Percentiles rank a stretch among this genome's conserved stretches.
phyloP scores from a whole-genome alignment of 805 yeast species.

The Yamadazyma scolyti region DNA sequence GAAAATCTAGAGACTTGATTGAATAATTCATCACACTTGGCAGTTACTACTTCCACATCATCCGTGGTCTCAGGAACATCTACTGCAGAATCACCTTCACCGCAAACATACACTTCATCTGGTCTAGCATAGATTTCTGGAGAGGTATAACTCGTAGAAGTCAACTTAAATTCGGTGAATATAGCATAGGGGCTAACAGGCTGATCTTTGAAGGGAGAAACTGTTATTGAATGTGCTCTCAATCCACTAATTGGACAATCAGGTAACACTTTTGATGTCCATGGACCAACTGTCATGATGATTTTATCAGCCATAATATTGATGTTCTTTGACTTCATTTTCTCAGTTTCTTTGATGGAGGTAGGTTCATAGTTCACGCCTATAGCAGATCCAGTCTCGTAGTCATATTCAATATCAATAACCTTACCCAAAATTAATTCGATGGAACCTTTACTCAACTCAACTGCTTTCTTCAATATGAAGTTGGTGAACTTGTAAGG shows the following conservation, averaged over 20 bases:
- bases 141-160: slow-evolving; percentile 64
- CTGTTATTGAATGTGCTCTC: slow-evolving; percentile 92
- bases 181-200: slow-evolving; percentile 89
- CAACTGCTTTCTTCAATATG: slow-evolving; percentile 73
- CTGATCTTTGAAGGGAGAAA: slow-evolving; percentile 69
- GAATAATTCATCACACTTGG: slow-evolving; percentile 85
- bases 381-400: slow-evolving; percentile 60
- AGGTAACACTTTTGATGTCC: slow-evolving; percentile 90
- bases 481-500: slow-evolving; percentile 92
- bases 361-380: slow-evolving; percentile 67
- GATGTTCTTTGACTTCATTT: slow-evolving; percentile 22
- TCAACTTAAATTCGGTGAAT: slow-evolving; percentile 84
- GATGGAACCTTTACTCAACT: slow-evolving; percentile 64
- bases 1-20: slow-evolving; percentile 75
- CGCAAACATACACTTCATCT: slow-evolving; percentile 95
- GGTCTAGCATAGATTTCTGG: slow-evolving; percentile 95
- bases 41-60: slow-evolving; percentile 83
- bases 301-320: slow-evolving; percentile 68
- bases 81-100: slow-evolving; percentile 90
- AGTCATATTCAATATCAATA: slow-evolving; percentile 57
- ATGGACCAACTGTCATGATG: slow-evolving; percentile 90
- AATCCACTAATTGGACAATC: slow-evolving; percentile 93
- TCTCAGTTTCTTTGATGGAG: slow-evolving; percentile 22
- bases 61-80: slow-evolving; percentile 93
- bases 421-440: slow-evolving; percentile 85